Base-by-base conservation (phyloP, 345 rosid species). In the Moricandia moricandioides region DNA sequence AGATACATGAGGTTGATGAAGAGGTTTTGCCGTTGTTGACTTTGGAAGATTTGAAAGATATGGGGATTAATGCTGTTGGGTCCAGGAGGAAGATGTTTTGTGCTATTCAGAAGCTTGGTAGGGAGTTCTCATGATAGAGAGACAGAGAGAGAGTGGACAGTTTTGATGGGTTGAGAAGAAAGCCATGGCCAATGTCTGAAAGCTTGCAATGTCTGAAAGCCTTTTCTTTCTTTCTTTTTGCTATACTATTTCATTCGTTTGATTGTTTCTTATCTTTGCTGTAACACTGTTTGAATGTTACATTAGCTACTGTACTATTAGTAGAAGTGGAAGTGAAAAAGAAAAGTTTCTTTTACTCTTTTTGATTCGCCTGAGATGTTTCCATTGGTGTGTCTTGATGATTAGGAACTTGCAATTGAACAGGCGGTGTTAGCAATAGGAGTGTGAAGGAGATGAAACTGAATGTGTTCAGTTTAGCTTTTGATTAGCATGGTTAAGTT, bases 11-110 rank as follows among this genome's bases (percentile, higher is more conserved):
- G 78, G 97, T 91, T 71, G 97, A 91, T 80, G 94, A 91, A 82
- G 97, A 89, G 70, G 89, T 87, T 31, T 79, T 91, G 81, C 92
- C 92, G n/a, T 85, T 86, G 90, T 82, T 91, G 76, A 88, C 97
- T n/a, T 65, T 91, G 83, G 97, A 89, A 75, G 97, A 91, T 85
- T 83, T 91, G 86, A 91, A 88, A 83, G 97, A 91, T 80, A 91
- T 91, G 92, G 97, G 94, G 43, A 89, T 91, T 33, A 91, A 77
- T 81, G 97, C 92, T 3, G 94, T 91, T 47, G 97, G 97, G 18
- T 87, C 97, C 0, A 86, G 97, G 69, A 91, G 97, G 82, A 91
- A 91, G 86, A 78, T 91, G 94, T 91, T 85, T 45, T 85, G 85
- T 7, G 94, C 92, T 0, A 89, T 91, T 59, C 97, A 89, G 84